Evolutionary conservation across 1,139 yeast species (phyloP).

Genomic region (Sugiyamaella japonica): DNA sequence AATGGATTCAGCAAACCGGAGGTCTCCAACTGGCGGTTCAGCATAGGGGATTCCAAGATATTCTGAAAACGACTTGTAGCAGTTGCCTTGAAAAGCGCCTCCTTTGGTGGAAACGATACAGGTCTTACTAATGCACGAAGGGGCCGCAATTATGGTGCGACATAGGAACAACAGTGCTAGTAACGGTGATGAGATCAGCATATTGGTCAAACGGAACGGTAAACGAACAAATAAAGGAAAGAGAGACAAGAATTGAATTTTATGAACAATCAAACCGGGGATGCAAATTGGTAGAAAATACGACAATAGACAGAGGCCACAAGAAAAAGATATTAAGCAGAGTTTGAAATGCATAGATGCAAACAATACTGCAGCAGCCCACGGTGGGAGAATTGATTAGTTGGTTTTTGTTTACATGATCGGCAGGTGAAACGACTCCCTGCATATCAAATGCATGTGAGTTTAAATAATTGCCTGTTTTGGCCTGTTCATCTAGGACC

Average conservation of each 20-base stretch:
- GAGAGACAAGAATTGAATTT: too few species aligned
- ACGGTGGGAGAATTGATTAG: too few species aligned
- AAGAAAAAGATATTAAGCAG: too few species aligned
- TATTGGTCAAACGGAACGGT: background rate
- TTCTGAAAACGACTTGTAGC: slow-evolving; percentile 6
- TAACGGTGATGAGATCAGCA: background rate
- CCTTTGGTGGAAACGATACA: background rate
- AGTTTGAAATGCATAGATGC: too few species aligned
- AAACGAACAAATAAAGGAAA: too few species aligned
- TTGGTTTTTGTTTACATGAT: background rate
- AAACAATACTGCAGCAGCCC: too few species aligned
- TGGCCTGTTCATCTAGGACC: background rate
- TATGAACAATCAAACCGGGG: too few species aligned
- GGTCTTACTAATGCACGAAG: background rate
- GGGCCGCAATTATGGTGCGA: background rate
- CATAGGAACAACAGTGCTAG: background rate
- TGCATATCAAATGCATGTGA: background rate
- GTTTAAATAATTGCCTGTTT: background rate
- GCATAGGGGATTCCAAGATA: slow-evolving; percentile 13
- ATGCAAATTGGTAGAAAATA: too few species aligned
- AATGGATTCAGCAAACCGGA: slow-evolving; percentile 5
- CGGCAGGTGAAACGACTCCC: background rate
- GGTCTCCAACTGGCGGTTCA: slow-evolving; percentile 9
- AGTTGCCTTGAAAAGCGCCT: slow-evolving; percentile 5
- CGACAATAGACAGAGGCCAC: too few species aligned